Percentiles rank a stretch among this genome's conserved stretches.
These are phyloP conservation scores for Sclerotinia trifoliorum DNA, from an alignment of 2,329 filamentous ascomycete species.

Conservation along the genomic window DNA sequence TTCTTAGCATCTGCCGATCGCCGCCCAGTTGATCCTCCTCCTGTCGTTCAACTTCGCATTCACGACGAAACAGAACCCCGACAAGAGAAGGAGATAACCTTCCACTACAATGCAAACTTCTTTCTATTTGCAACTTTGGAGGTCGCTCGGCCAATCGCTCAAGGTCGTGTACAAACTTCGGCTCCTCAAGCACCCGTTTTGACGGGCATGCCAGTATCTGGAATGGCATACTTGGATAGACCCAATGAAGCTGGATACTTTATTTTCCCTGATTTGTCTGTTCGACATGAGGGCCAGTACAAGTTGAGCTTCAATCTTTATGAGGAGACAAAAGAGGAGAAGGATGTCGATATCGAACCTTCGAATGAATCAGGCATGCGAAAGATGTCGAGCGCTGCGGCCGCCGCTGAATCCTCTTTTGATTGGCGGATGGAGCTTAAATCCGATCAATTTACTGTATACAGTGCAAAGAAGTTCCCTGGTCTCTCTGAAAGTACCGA, in stretches of 20 bases:
- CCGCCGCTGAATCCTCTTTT: slow-evolving; percentile 52
- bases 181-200: slow-evolving; percentile 75
- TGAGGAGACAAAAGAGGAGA: slow-evolving; percentile 84
- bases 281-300: slow-evolving; percentile 92
- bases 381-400: slow-evolving; percentile 43
- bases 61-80: slow-evolving; percentile 59
- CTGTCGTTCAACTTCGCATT: slow-evolving; percentile 87
- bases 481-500: slow-evolving; percentile 86
- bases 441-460: slow-evolving; percentile 83
- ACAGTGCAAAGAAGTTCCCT: slow-evolving; percentile 97
- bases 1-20: slow-evolving; percentile 33
- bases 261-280: slow-evolving; percentile 94
- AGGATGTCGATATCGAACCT: slow-evolving; percentile 65
- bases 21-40: slow-evolving; percentile 55
- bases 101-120: slow-evolving; percentile 93
- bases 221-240: slow-evolving; percentile 92
- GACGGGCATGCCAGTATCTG: slow-evolving; percentile 91
- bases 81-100: slow-evolving; percentile 58
- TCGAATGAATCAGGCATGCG: slow-evolving; percentile 39
- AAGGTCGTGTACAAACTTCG: slow-evolving; percentile 70
- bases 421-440: slow-evolving; percentile 89
- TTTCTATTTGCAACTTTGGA: slow-evolving; percentile 94
- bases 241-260: slow-evolving; percentile 83
- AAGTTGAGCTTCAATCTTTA: slow-evolving; percentile 89
- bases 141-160: slow-evolving; percentile 77